Base-by-base conservation (phyloP, 768 basidiomycete genomes). In the Naganishia kalamii region DNA sequence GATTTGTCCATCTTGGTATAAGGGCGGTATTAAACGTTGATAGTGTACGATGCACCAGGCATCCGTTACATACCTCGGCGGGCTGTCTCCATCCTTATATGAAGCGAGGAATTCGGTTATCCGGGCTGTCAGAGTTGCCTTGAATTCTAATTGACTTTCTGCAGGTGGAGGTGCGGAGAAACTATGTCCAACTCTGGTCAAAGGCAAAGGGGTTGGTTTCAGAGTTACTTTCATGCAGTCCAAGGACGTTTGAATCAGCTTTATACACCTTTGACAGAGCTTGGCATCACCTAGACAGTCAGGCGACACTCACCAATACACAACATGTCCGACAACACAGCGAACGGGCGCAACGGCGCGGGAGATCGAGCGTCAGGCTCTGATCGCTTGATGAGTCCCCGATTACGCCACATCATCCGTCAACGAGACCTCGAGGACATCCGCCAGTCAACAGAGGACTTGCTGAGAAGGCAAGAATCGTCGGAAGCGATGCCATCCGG, bases 1-100 rank as follows among this genome's bases (percentile, higher is more conserved):
- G 54, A 23, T 27, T 57, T 40, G 27, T 57, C 35, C 54, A 52
- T 52, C 10, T 32, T 52, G 51, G 37, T 40, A 40, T 40, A 40
- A 8, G 37, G 37, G 37, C n/a, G n/a, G 37, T 7, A 40, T 40
- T 40, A 40, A 40, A 40, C 17, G 17, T 40, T 8, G 37, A 40
- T 7, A 8, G 37, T 7, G 37, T 8, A 17, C 8, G 37, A 40
- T 8, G 37, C 37, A 17, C 7, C 37, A 17, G 37, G 37, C 7
- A 7, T 8, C 7, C 37, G 17, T 8, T 7, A 8, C 37, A 40
- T 40, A 40, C 37, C 8, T 40, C 7, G 7, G 37, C 8, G 37
- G 7, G 8, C 17, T 40, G 37, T 40, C 8, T 40, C 17, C 17
- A 40, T 40, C 7, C 8, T 17, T 40, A 40, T 40, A 7, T 40